Base-by-base conservation (phyloP, 2,329 filamentous ascomycete genomes). In the Sporothrix euskadiensis region DNA sequence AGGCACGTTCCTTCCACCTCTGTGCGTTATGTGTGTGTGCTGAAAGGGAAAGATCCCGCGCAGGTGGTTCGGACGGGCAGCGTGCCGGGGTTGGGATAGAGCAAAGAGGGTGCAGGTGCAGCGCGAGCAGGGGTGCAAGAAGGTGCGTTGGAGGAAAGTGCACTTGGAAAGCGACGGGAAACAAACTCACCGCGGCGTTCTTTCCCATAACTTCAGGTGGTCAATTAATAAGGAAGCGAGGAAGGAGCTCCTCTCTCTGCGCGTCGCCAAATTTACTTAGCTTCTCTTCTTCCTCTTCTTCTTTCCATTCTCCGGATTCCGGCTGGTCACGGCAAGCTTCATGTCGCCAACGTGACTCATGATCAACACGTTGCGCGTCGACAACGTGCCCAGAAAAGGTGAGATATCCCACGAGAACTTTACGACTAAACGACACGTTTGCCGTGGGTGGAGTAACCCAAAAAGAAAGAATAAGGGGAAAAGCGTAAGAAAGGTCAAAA, bases 41-140 rank as follows among this genome's bases (percentile, higher is more conserved):
- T 56, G 41, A 72, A 72, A 49, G 41, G 70, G 70, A 66, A 72
- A 72, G 70, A 72, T 72, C 59, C 70, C 70, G 70, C 70, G 70
- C 70, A 65, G 59, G 39, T 47, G n/a, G 61, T 30, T 65, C 59
- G 19, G 39, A 47, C 39, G 61, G 61, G 39, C 61, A 66, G 39
- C 39, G 39, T 44, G 39, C 39, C 39, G 30, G 61, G 6, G 22
- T 30, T 39, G 39, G 32, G 35, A 22, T 10, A 16, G 44, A 49
- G 14, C 44, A 19, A 49, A 19, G 14, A 19, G 4, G 14, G 35
- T 35, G 8, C 35, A 26, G 26, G 26, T 26, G 26, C 26, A 26
- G 26, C 26, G 26, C 26, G 26, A 26, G 26, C 26, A 26, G 26
- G 26, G 26, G 26, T 26, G 26, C 26, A 26, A 26, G 26, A 26